Percentiles rank a stretch among this genome's conserved stretches.
Conservation (phyloP, 768 basidiomycete species). For the Hebeloma cylindrosporum region DNA sequence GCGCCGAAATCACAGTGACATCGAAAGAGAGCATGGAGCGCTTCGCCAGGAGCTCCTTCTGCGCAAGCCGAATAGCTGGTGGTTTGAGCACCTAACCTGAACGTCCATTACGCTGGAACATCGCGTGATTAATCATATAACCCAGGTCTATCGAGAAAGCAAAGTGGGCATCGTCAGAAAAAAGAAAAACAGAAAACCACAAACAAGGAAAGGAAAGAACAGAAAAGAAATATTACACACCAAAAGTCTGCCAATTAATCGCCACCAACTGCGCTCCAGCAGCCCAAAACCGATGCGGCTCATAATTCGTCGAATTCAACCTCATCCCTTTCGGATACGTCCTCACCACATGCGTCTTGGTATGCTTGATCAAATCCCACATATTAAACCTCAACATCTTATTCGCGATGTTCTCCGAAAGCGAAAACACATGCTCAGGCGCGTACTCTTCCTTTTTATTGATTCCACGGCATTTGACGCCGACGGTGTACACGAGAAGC, state of each 20-base stretch:
- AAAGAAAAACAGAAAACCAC: constrained; percentile 1
- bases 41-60: constrained; percentile 60
- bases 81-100: constrained; percentile 94
- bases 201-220: neutral
- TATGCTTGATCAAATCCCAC: constrained; percentile 87
- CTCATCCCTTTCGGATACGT: constrained; percentile 88
- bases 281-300: constrained; percentile 90
- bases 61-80: constrained; percentile 56
- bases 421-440: constrained; percentile 86
- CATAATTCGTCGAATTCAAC: constrained; percentile 84
- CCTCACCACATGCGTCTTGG: constrained; percentile 78
- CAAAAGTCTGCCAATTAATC: constrained; percentile 96
- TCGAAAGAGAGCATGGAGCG: constrained; percentile 64
- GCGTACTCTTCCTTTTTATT: constrained; percentile 88
- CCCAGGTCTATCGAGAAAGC: constrained; percentile 65
- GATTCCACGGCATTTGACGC: constrained; percentile 92
- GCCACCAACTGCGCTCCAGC: constrained; percentile 90
- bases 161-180: too few species aligned
- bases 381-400: constrained; percentile 67
- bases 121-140: constrained; percentile 91
- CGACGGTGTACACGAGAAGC: constrained; percentile 93
- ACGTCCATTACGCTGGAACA: constrained; percentile 92
- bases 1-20: constrained; percentile 56
- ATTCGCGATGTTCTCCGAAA: constrained; percentile 83
- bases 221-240: constrained; percentile 43